phyloP scores from a whole-genome alignment of 306 rosid species.

The Rubus parviflorus region DNA sequence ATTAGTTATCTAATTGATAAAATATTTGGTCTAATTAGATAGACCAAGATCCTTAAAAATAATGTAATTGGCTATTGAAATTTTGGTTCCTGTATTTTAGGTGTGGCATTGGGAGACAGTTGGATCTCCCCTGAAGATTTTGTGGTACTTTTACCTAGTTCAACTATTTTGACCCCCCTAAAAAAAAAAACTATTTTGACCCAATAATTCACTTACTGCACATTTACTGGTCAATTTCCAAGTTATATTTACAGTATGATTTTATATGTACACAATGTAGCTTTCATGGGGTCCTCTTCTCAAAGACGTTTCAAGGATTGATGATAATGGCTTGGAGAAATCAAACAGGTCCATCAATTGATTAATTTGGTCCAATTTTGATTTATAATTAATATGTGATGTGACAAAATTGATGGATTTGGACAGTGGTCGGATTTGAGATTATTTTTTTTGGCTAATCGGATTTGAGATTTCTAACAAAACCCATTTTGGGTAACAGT shows the following conservation, averaged over 20 bases:
- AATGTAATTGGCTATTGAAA: not conserved
- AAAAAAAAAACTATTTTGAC: not conserved
- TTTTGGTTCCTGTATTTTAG: conserved; percentile 30
- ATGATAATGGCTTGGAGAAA: conserved; percentile 49
- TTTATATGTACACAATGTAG: conserved; percentile 33
- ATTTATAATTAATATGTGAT: not conserved
- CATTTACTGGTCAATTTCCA: not conserved
- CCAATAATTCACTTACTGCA: not conserved
- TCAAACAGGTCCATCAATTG: conserved; percentile 50
- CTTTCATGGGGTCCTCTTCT: conserved; percentile 96
- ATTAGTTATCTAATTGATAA: not conserved
- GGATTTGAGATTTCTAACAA: conserved; percentile 22
- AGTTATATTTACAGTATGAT: not conserved
- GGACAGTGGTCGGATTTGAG: not conserved
- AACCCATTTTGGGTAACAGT: conserved; percentile 42
- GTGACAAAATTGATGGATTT: not conserved
- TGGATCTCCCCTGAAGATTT: conserved; percentile 99
- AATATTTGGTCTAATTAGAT: not conserved
- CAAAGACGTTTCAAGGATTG: conserved; percentile 77
- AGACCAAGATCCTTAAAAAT: not conserved
- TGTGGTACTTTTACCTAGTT: conserved; percentile 47
- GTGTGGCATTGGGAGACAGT: conserved; percentile 89
- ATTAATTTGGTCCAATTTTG: not conserved
- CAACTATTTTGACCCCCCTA: not conserved
- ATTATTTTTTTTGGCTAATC: too few species aligned